Evolutionary conservation across 192 early-diverging fungal species (phyloP).

Genomic region (Backusella westeae): DNA sequence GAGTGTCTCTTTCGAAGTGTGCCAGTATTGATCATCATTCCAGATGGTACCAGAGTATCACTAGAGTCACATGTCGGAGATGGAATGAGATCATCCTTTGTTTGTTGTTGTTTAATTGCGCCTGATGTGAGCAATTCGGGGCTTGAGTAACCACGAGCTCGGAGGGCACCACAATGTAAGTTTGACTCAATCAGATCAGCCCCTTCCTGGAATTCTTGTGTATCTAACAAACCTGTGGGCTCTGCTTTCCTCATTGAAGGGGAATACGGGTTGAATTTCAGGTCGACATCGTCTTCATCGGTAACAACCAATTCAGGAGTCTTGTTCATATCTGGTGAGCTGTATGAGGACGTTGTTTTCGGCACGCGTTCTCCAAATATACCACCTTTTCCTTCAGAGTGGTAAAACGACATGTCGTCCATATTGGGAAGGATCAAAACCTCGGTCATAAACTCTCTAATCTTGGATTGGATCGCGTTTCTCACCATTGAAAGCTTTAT

Average conservation of each 20-base stretch:
- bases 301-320: slow-evolving; percentile 1
- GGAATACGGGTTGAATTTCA: background rate
- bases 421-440: slow-evolving; percentile 85
- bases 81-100: background rate
- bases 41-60: background rate
- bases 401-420: slow-evolving; percentile 83
- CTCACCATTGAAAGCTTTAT: slow-evolving; percentile 77
- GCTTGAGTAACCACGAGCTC: slow-evolving; percentile 12
- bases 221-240: background rate
- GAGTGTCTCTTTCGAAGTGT: background rate
- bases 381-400: slow-evolving; percentile 51
- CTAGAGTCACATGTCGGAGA: background rate
- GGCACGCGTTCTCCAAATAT: slow-evolving; percentile 47
- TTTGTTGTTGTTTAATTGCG: background rate
- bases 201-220: background rate
- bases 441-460: slow-evolving; percentile 77
- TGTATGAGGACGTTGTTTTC: background rate
- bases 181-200: background rate
- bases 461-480: slow-evolving; percentile 80
- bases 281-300: background rate
- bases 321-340: background rate
- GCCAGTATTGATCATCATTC: too few relatives aligned
- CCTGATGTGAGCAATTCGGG: background rate
- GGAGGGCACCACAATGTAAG: background rate
- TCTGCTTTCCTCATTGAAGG: background rate